Percentiles rank a stretch among this genome's conserved stretches.
Conservation (phyloP, 2,329 filamentous ascomycete species). For the Alternaria sp. region DNA sequence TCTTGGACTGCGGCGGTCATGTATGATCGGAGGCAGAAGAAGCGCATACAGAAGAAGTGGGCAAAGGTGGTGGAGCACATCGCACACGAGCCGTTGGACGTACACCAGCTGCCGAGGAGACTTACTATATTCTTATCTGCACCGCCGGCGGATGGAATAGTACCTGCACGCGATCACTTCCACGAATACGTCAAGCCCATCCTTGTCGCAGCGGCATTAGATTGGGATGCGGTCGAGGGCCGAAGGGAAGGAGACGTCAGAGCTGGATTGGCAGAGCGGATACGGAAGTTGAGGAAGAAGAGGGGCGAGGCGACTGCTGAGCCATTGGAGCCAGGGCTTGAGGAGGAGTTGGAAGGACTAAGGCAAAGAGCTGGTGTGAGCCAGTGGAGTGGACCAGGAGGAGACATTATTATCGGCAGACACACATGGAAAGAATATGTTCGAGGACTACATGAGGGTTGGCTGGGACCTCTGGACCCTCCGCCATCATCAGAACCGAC, state of each 20-base stretch:
- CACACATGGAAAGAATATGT: constrained; percentile 99
- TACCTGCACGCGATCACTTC: constrained; percentile 90
- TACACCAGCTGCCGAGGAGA: constrained; percentile 78
- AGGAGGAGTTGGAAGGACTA: constrained; percentile 67
- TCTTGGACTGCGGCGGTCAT: constrained; percentile 80
- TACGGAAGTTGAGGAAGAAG: constrained; percentile 70
- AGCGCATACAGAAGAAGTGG: constrained; percentile 85
- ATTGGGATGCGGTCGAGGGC: constrained; percentile 96
- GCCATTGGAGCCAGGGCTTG: constrained; percentile 56
- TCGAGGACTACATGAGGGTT: constrained; percentile 91
- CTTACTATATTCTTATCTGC: constrained; percentile 85
- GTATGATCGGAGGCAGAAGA: constrained; percentile 93
- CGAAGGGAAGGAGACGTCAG: constrained; percentile 90
- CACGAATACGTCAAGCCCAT: constrained; percentile 95
- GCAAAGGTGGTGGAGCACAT: constrained; percentile 83
- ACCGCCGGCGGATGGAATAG: constrained; percentile 84
- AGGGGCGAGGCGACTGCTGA: constrained; percentile 59
- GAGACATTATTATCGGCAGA: constrained; percentile 87
- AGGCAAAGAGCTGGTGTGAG: constrained; percentile 70
- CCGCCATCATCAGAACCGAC: constrained; percentile 50
- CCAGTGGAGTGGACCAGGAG: constrained; percentile 75
- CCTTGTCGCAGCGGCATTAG: constrained; percentile 83
- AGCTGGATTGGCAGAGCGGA: constrained; percentile 83
- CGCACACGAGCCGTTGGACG: constrained; percentile 73
- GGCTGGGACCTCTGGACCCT: constrained; percentile 82